Percentiles rank a stretch among this genome's conserved stretches.
Evolutionary conservation across 2,329 filamentous ascomycete species (phyloP).

Genomic region (Basipetospora chlamydospora): DNA sequence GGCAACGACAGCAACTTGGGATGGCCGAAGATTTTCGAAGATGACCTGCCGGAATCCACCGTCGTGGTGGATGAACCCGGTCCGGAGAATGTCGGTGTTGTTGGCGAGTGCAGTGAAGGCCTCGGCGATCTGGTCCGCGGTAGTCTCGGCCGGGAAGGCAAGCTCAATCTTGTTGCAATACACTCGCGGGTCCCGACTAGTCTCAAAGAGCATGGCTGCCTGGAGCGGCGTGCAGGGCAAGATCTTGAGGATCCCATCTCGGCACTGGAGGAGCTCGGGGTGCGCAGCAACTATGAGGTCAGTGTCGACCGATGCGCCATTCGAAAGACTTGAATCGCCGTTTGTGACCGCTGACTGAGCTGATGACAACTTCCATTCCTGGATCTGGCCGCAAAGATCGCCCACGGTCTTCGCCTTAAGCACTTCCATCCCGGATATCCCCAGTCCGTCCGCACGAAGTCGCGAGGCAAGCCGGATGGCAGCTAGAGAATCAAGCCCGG

Average conservation of each 20-base stretch:
- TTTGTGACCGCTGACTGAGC: no score
- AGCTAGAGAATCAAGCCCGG: constrained; percentile 49
- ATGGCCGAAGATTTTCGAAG: constrained; percentile 35
- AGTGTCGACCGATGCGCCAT: no score
- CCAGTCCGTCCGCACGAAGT: constrained; percentile 42
- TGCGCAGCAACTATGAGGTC: no score
- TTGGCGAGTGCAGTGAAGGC: constrained; percentile 35
- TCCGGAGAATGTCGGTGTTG: constrained; percentile 54
- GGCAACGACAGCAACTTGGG: constrained; percentile 26
- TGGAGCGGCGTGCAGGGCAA: constrained; percentile 60
- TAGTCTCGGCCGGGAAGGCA: constrained; percentile 27
- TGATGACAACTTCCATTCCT: neutral
- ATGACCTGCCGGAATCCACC: constrained; percentile 47
- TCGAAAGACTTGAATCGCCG: no score
- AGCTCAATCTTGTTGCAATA: constrained; percentile 73
- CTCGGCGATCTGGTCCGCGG: constrained; percentile 23
- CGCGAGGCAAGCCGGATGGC: constrained; percentile 41
- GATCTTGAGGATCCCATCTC: constrained; percentile 23
- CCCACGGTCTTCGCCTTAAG: constrained; percentile 37
- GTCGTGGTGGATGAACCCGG: constrained; percentile 50
- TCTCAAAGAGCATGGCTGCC: constrained; percentile 67
- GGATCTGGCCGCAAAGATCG: no score
- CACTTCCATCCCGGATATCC: constrained; percentile 44
- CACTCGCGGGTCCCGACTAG: constrained; percentile 36
- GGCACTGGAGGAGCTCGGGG: no score